phyloP scores from a whole-genome alignment of 2,329 filamentous ascomycete genomes.

The Blumeria graminis region DNA sequence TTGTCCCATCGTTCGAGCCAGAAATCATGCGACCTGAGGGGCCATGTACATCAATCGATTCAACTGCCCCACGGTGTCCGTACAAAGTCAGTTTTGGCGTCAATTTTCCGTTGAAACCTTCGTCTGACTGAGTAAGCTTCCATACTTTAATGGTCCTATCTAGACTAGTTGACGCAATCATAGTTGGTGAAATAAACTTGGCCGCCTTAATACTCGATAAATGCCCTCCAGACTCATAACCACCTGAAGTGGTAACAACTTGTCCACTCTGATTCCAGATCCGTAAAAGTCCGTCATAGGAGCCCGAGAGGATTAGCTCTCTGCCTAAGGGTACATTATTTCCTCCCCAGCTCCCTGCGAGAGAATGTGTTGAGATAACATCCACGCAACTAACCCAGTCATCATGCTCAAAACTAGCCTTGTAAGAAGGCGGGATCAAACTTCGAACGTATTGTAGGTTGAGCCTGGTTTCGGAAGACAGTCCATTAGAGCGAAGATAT shows the following conservation, averaged over 20 bases:
- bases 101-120: conserved; percentile 29
- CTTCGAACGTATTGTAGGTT: conserved; percentile 85
- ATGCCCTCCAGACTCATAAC: conserved; percentile 45
- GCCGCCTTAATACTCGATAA: conserved; percentile 56
- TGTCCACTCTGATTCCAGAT: conserved; percentile 83
- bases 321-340: conserved; percentile 27
- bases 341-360: conserved; percentile 31
- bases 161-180: conserved; percentile 60
- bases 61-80: conserved; percentile 53
- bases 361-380: conserved; percentile 44
- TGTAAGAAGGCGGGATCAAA: conserved; percentile 66
- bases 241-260: conserved; percentile 51
- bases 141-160: conserved; percentile 74
- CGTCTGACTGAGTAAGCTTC: conserved; percentile 53
- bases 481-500: conserved; percentile 63
- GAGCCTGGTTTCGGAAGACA: conserved; percentile 70
- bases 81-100: conserved; percentile 60
- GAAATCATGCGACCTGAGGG: conserved; percentile 59
- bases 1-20: conserved; percentile 55
- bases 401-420: conserved; percentile 86
- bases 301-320: conserved; percentile 66
- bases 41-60: conserved; percentile 49
- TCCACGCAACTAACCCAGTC: conserved; percentile 89
- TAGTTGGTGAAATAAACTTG: conserved; percentile 54
- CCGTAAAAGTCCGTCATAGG: conserved; percentile 71